Conservation (phyloP, 495 filamentous ascomycete species). For the Amniculicola lignicola region DNA sequence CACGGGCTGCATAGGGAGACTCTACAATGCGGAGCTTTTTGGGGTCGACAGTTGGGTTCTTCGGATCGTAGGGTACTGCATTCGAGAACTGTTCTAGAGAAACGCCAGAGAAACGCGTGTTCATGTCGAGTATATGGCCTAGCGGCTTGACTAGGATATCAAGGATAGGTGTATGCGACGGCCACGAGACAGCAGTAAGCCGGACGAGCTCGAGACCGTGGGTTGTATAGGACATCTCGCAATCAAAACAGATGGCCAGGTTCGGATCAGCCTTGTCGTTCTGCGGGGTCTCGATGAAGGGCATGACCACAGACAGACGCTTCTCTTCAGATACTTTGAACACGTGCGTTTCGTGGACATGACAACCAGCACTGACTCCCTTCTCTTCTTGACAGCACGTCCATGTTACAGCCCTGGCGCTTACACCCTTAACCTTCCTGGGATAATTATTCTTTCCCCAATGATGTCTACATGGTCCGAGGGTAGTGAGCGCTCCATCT, state of each 20-base stretch:
- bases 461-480: constrained; percentile 76
- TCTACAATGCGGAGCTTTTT: constrained; percentile 62
- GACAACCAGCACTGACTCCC: constrained; percentile 73
- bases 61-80: constrained; percentile 58
- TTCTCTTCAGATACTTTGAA: constrained; percentile 79
- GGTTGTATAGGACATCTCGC: constrained; percentile 95
- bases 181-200: constrained; percentile 84
- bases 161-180: constrained; percentile 65
- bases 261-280: constrained; percentile 47
- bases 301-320: constrained; percentile 70
- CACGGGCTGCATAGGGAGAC: constrained; percentile 67
- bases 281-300: constrained; percentile 72
- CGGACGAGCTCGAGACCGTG: constrained; percentile 83
- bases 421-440: constrained; percentile 47
- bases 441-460: constrained; percentile 61
- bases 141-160: constrained; percentile 84
- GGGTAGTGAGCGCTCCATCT: constrained; percentile 75
- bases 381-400: constrained; percentile 73
- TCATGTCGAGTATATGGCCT: constrained; percentile 83
- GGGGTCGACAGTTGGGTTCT: constrained; percentile 9
- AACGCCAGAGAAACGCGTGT: constrained; percentile 85
- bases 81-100: constrained; percentile 66
- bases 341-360: constrained; percentile 66
- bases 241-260: constrained; percentile 76
- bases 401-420: constrained; percentile 56